Percentiles rank a stretch among this genome's conserved stretches.
Evolutionary conservation across 208 protist genomes (phyloP).

Genomic region (Eutreptiella sp.): DNA sequence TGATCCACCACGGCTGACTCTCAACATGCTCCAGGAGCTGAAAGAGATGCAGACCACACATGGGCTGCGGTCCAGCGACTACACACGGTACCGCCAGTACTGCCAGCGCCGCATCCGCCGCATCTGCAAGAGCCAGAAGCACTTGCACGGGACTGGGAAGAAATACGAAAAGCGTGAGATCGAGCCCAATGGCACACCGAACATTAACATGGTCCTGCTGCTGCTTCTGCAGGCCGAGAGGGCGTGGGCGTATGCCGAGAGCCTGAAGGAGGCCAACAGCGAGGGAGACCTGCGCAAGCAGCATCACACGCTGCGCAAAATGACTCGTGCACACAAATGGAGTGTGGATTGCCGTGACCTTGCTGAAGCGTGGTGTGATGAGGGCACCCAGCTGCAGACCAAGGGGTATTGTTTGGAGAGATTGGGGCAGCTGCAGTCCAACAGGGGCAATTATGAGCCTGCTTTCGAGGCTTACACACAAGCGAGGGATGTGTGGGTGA

Average conservation of each 20-base stretch:
- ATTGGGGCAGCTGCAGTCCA: background rate
- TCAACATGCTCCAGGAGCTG: slow-evolving; percentile 7
- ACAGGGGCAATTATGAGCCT: no score
- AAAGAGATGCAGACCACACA: background rate
- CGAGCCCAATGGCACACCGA: slow-evolving; percentile 4
- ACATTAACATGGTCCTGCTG: background rate
- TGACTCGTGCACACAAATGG: background rate
- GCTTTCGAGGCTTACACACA: no score
- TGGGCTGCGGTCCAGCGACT: slow-evolving; percentile 13
- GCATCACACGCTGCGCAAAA: background rate
- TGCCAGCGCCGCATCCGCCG: background rate
- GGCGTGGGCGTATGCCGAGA: slow-evolving; percentile 18
- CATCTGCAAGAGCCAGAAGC: slow-evolving; percentile 10
- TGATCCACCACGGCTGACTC: slow-evolving; percentile 3
- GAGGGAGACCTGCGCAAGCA: background rate
- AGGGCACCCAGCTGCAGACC: background rate
- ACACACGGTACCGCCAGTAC: slow-evolving; percentile 15
- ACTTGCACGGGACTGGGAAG: slow-evolving; percentile 11
- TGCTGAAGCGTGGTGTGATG: background rate
- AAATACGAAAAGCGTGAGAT: slow-evolving; percentile 14
- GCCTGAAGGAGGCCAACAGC: slow-evolving; percentile 4
- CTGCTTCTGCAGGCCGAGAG: slow-evolving; percentile 9
- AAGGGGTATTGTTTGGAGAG: slow-evolving; percentile 6
- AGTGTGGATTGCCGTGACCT: background rate
- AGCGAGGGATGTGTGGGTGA: no score